These are phyloP conservation scores for Cytidiella melzeri DNA, from an alignment of 768 basidiomycete species.

Conservation along the genomic window DNA sequence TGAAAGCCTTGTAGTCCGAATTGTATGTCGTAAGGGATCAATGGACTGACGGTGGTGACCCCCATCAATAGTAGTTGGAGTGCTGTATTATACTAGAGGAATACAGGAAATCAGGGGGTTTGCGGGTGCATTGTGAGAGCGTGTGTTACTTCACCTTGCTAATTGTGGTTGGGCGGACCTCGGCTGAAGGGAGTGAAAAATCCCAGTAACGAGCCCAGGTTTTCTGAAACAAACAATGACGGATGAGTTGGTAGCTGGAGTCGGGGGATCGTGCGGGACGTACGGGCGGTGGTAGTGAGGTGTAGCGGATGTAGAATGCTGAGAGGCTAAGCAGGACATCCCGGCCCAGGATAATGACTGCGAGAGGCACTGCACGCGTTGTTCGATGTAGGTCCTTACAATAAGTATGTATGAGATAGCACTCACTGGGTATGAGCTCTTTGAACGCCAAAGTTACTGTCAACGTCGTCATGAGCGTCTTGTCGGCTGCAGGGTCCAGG, in stretches of 20 bases:
- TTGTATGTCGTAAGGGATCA: constrained; percentile 56
- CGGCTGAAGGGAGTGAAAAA: constrained; percentile 90
- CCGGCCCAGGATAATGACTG: constrained; percentile 80
- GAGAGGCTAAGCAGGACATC: constrained; percentile 82
- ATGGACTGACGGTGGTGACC: constrained; percentile 74
- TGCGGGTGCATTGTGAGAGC: background rate
- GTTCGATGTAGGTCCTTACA: background rate
- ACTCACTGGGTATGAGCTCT: constrained; percentile 75
- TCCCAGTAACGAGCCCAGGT: constrained; percentile 94
- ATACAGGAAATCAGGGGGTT: background rate
- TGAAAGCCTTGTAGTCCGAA: constrained; percentile 61
- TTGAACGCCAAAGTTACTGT: constrained; percentile 82
- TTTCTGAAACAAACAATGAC: constrained; percentile 70
- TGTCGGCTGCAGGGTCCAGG: constrained; percentile 96
- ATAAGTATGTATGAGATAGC: constrained; percentile 1
- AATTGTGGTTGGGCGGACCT: constrained; percentile 88
- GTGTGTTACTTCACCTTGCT: constrained; percentile 59
- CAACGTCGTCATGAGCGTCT: constrained; percentile 90
- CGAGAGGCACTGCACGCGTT: constrained; percentile 62
- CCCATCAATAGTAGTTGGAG: constrained; percentile 93
- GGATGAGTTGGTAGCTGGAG: constrained; percentile 7
- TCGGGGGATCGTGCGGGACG: constrained; percentile 26
- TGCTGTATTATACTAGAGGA: constrained; percentile 76
- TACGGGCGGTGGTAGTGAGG: constrained; percentile 82
- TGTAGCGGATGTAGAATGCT: constrained; percentile 92